Conservation (phyloP, 768 basidiomycete genomes). For the Vararia minispora region DNA sequence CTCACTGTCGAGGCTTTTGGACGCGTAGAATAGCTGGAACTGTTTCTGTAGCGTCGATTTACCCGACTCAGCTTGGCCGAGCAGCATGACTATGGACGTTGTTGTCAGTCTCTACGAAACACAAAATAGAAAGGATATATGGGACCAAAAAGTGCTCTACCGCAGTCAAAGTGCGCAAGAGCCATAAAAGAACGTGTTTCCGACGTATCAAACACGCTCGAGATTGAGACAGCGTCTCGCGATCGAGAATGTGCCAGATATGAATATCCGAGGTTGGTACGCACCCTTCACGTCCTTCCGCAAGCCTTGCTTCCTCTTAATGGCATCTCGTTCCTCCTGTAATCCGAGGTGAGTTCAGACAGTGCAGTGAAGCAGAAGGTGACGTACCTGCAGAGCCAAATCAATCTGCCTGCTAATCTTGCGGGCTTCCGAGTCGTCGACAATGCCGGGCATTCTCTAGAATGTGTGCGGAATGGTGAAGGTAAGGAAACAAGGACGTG, state of each 20-base stretch:
- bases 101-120: no score
- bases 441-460: slow-evolving; percentile 13
- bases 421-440: slow-evolving; percentile 31
- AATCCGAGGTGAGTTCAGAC: slow-evolving; percentile 5
- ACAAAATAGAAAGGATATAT: no score
- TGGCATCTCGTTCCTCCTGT: slow-evolving; percentile 34
- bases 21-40: slow-evolving; percentile 73
- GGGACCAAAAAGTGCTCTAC: no score
- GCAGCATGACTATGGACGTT: slow-evolving; percentile 47
- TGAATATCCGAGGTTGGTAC: slow-evolving; percentile 9
- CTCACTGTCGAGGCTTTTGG: slow-evolving; percentile 26
- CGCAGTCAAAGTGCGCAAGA: no score
- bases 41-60: slow-evolving; percentile 83
- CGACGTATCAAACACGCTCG: no score
- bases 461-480: no score
- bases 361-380: neutral
- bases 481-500: no score
- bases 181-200: no score
- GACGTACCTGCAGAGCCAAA: slow-evolving; percentile 40
- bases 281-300: slow-evolving; percentile 45
- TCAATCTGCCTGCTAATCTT: slow-evolving; percentile 42
- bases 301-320: slow-evolving; percentile 33
- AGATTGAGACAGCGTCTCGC: no score
- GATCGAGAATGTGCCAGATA: neutral
- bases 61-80: slow-evolving; percentile 70